Percentiles rank a stretch among this genome's conserved stretches.
Conservation (phyloP, 768 basidiomycete genomes). For the Lyophyllum shimeji region DNA sequence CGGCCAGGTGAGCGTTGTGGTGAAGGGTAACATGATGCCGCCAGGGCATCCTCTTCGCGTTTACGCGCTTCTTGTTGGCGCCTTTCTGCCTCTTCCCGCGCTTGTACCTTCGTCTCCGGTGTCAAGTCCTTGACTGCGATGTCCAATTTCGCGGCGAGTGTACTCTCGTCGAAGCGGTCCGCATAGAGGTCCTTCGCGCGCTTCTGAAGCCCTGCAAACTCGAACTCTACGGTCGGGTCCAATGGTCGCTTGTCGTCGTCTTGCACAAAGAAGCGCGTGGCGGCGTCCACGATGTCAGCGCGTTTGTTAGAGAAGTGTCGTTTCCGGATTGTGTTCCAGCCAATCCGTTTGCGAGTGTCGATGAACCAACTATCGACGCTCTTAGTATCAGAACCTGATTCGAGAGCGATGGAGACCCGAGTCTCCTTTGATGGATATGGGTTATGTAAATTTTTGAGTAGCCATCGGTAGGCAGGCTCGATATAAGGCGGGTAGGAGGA, state of each 20-base stretch:
- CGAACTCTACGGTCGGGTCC: constrained; percentile 16
- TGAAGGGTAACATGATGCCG: constrained; percentile 18
- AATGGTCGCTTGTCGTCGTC: constrained; percentile 19
- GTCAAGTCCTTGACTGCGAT: constrained; percentile 27
- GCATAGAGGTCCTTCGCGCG: constrained; percentile 20
- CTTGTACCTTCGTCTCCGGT: constrained; percentile 17
- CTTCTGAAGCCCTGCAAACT: constrained; percentile 22
- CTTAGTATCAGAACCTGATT: constrained; percentile 21
- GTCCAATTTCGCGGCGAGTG: constrained; percentile 23
- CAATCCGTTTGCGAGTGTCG: constrained; percentile 47
- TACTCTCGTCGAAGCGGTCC: constrained; percentile 15
- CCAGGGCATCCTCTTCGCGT: constrained; percentile 1
- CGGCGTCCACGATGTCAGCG: constrained; percentile 35
- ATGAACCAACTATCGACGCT: constrained; percentile 49
- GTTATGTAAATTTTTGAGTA: constrained; percentile 45
- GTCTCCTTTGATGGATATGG: constrained; percentile 46
- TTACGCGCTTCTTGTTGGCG: neutral
- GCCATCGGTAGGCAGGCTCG: constrained; percentile 37
- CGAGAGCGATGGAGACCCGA: constrained; percentile 26
- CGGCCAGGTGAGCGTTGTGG: constrained; percentile 16
- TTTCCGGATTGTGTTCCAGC: constrained; percentile 46
- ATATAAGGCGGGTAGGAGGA: constrained; percentile 18
- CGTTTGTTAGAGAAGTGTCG: constrained; percentile 31
- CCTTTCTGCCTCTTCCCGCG: constrained; percentile 1
- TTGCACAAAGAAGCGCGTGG: constrained; percentile 30